Base-by-base conservation (phyloP, 2,329 filamentous ascomycete species). In the Pseudocercospora ulei region DNA sequence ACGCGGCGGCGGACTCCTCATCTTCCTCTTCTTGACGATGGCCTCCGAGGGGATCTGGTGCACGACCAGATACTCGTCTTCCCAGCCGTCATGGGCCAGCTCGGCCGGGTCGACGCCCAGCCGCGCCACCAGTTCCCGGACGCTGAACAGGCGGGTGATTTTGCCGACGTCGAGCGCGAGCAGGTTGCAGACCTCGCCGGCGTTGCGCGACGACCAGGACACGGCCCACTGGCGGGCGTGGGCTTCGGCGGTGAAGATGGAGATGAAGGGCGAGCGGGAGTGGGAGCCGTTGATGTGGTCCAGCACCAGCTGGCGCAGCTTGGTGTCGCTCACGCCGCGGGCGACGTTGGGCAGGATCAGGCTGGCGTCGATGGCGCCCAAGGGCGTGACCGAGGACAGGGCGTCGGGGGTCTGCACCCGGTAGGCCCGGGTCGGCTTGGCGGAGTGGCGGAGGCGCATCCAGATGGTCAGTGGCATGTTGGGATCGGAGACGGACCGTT, bases 241-340 rank as follows among this genome's bases (percentile, higher is more conserved):
- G 12, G 23, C 9, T 4, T 33, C 19, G 17, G 39, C 31, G 8
- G 41, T 44, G 23, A 44, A 41, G 17, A 44, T 44, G 27, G 33
- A 41, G 19, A 41, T 41, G 19, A 41, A 44, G 6, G 38, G 42
- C 18, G 25, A 36, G 14, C 38, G 37, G 14, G 26, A 26, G 11
- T 34, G 37, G 7, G 38, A 41, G 38, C 38, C 39, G 12, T 44
- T 39, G 9, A 44, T 19, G 27, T 44, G 41, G 31, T 44, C 41
- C 18, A 24, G 36, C 18, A 38, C 38, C 7, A 44, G 41, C 5
- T 36, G 26, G 30, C 38, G 38, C 9, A 44, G 22, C 22, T 44
- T 44, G 2, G 14, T 23, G 13, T 44, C 36, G 6, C 36, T 36
- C 11, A 44, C 35, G 3, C 41, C 41, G 3, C 41, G 41, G 8